Evolutionary conservation across 768 basidiomycete species (phyloP).

Genomic region (Obba rivulosa): DNA sequence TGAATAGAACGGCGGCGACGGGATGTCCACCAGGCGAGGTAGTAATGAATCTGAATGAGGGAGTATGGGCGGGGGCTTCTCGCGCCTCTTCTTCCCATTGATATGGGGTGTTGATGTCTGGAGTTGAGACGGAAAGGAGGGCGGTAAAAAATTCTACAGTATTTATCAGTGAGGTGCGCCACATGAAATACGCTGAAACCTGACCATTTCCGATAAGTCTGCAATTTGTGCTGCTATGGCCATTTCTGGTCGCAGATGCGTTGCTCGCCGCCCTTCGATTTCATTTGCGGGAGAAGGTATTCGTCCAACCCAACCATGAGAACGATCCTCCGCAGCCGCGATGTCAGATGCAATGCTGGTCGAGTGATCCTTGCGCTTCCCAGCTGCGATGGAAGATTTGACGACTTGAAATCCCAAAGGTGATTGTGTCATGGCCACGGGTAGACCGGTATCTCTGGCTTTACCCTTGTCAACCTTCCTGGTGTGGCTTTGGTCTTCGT

Average conservation of each 20-base stretch:
- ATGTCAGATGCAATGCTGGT: no score
- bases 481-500: conserved; percentile 7
- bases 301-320: no score
- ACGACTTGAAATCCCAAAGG: conserved; percentile 41
- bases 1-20: conserved; percentile 7
- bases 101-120: conserved; percentile 47
- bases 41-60: conserved; percentile 11
- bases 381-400: conserved; percentile 24
- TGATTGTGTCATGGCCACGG: conserved; percentile 13
- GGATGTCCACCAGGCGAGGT: conserved; percentile 9
- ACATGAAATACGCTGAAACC: conserved; percentile 10
- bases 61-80: conserved; percentile 41
- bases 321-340: no score
- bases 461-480: conserved; percentile 9
- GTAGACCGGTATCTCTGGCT: not conserved
- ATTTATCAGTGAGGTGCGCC: conserved; percentile 1
- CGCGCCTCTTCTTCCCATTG: conserved; percentile 18
- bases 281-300: no score
- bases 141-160: conserved; percentile 42
- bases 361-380: not conserved
- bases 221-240: conserved; percentile 21
- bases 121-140: conserved; percentile 50
- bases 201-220: conserved; percentile 34
- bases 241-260: no score
- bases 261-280: no score